Evolutionary conservation across 2,329 filamentous ascomycete genomes (phyloP), one percentile per base, ranked within the genome.

Genomic region (Cordyceps pruinosa): DNA sequence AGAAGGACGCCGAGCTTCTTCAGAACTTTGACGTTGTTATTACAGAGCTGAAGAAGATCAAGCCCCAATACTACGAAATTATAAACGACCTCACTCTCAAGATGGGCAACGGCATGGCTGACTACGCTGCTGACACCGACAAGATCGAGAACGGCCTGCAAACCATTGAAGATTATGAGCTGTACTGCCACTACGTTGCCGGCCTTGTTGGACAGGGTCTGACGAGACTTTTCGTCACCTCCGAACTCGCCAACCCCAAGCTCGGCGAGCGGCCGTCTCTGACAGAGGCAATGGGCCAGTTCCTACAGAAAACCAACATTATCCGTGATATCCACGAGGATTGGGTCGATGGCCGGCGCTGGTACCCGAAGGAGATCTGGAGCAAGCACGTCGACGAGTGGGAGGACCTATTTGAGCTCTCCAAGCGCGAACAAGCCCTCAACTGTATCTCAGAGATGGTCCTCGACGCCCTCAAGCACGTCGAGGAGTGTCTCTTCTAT

Each of bases 21-120:
- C 90, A 97, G 61, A 87, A 97, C 74, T 99, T 99, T 70, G 85
- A 96, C 70, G 83, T 87, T 57, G 86, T 99, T 61, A 82, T 96
- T 62, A 77, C 81, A 58, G 93, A 99, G 78, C 89, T 93, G 73
- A 90, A 89, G 77, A 88, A 89, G 73, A 78, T 96, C 72, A 95
- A 97, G 77, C 83, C 85, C 49, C 83, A 82, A 57, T 97, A 99
- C 75, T 83, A 82, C 71, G 82, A 79, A 7, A 92, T 97, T 68
- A 94, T 99, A 73, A 87, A 87, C 73, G 93, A 97, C 66, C 96
- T 97, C 68, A 90, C 91, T 32, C 78, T 86, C 68, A 89, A 90
- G 75, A 99, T 99, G 94, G 93, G 92, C 62, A 92, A 97, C 68
- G 94, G 94, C 64, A 99, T 99, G 94, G 94, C 94, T 28, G 93